These are phyloP conservation scores for Mollisia scopiformis DNA, from an alignment of 2,329 filamentous ascomycete species.

Conservation along the genomic window DNA sequence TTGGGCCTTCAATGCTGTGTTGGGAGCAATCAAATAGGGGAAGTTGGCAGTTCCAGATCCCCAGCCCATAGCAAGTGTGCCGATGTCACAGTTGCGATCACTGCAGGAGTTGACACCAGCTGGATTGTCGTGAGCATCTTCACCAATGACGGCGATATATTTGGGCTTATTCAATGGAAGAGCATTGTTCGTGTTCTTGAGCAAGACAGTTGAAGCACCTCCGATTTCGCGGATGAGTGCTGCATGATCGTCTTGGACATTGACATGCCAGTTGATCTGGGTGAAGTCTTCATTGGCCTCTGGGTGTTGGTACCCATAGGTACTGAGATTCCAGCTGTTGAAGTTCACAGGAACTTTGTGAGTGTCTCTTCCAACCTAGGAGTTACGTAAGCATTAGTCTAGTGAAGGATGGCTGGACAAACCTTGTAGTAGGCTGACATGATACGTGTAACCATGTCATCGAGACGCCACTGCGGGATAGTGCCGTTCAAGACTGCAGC, in stretches of 20 bases:
- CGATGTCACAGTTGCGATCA: slow-evolving; percentile 55
- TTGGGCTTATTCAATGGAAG: slow-evolving; percentile 78
- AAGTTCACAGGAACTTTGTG: slow-evolving; percentile 67
- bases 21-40: slow-evolving; percentile 76
- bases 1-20: slow-evolving; percentile 67
- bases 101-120: slow-evolving; percentile 78
- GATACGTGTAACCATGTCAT: slow-evolving; percentile 90
- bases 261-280: slow-evolving; percentile 78
- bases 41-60: slow-evolving; percentile 75
- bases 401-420: too few species aligned
- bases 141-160: slow-evolving; percentile 76
- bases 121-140: slow-evolving; percentile 78
- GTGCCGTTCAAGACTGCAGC: slow-evolving; percentile 88
- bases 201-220: slow-evolving; percentile 79
- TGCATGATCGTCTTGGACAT: slow-evolving; percentile 78
- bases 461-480: slow-evolving; percentile 82
- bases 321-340: slow-evolving; percentile 81
- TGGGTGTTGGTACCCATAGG: slow-evolving; percentile 69
- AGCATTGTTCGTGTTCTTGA: slow-evolving; percentile 76
- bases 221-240: slow-evolving; percentile 76
- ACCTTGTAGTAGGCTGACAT: slow-evolving; percentile 69
- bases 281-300: slow-evolving; percentile 64
- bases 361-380: slow-evolving; percentile 44
- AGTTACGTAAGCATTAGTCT: not conserved
- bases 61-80: slow-evolving; percentile 77